Evolutionary conservation across 805 yeast genomes (phyloP).

Genomic region (Metschnikowia cubensis): DNA sequence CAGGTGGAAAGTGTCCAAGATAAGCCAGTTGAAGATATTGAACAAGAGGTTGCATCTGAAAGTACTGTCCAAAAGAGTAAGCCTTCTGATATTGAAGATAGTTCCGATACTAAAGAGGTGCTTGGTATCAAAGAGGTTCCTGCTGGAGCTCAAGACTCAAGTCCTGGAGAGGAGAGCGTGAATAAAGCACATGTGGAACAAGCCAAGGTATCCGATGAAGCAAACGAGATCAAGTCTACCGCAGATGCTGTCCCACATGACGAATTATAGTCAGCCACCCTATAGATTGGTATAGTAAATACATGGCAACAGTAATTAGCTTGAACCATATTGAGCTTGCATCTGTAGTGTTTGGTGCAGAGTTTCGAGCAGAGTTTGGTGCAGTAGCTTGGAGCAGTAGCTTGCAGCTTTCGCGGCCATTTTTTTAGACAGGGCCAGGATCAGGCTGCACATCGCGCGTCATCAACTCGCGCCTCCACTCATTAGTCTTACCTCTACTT

Average conservation of each 20-base stretch:
- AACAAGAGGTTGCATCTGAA: not conserved
- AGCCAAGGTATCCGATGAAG: not conserved
- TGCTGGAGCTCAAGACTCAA: not conserved
- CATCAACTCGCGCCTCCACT: slow-evolving; percentile 2
- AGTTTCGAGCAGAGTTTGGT: too few relatives aligned
- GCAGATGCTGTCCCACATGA: not conserved
- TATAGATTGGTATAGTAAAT: not conserved
- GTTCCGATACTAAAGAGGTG: not conserved
- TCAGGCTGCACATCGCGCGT: slow-evolving; percentile 1
- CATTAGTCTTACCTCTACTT: not conserved
- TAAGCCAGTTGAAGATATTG: not conserved
- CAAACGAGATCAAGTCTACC: not conserved
- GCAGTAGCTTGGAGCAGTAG: not conserved
- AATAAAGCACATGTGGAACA: too few relatives aligned
- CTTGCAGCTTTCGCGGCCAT: not conserved
- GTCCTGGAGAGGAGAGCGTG: not conserved
- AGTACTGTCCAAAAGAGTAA: not conserved
- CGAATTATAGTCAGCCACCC: not conserved
- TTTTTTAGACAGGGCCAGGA: too few relatives aligned
- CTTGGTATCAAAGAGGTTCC: not conserved
- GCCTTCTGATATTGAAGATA: not conserved
- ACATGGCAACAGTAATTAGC: too few relatives aligned
- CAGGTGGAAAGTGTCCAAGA: not conserved
- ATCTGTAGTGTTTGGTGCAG: too few relatives aligned
- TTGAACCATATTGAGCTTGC: too few relatives aligned